Percentiles rank a stretch among this genome's conserved stretches.
Conservation (phyloP, 306 rosid genomes). For the Vigna hirtella region DNA sequence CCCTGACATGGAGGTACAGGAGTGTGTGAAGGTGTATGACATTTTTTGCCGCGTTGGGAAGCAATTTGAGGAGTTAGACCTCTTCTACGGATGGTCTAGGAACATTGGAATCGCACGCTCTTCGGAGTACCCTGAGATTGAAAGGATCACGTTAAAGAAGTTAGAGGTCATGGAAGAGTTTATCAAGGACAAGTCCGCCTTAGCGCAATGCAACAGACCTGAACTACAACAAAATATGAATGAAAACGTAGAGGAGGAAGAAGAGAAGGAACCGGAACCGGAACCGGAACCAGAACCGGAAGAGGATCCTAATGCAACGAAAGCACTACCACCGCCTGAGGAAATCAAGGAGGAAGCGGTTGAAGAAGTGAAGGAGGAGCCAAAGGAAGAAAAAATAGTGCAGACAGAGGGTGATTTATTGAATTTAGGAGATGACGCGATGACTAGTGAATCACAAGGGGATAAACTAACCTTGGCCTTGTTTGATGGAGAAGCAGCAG, state of each 20-base stretch:
- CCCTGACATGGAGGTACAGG: conserved; percentile 61
- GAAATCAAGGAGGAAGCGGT: conserved; percentile 31
- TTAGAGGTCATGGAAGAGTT: conserved; percentile 83
- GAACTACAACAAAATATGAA: conserved; percentile 1
- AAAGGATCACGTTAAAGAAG: conserved; percentile 72
- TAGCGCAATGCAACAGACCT: conserved; percentile 41
- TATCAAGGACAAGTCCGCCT: conserved; percentile 63
- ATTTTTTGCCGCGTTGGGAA: conserved; percentile 78
- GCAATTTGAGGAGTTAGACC: conserved; percentile 86
- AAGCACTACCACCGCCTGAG: conserved; percentile 79
- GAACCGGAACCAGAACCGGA: conserved; percentile 42
- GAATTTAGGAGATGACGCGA: conserved; percentile 65
- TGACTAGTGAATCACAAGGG: conserved; percentile 51
- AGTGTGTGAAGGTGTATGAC: conserved; percentile 71
- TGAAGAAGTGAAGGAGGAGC: conserved; percentile 46
- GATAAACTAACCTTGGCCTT: conserved; percentile 74
- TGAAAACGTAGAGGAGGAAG: conserved; percentile 21
- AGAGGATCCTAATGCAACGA: conserved; percentile 60
- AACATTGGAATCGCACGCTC: conserved; percentile 73
- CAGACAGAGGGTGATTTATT: conserved; percentile 68
- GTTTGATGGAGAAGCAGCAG: conserved; percentile 61
- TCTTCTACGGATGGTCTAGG: conserved; percentile 74
- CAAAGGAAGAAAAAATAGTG: conserved; percentile 34
- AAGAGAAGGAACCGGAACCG: neutral
- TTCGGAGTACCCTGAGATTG: conserved; percentile 85